A percentile compares a stretch with the other conserved stretches of the same genome.
Evolutionary conservation across 2,329 filamentous ascomycete genomes (phyloP).

Genomic region (Paracorniculantispora psalliotae): DNA sequence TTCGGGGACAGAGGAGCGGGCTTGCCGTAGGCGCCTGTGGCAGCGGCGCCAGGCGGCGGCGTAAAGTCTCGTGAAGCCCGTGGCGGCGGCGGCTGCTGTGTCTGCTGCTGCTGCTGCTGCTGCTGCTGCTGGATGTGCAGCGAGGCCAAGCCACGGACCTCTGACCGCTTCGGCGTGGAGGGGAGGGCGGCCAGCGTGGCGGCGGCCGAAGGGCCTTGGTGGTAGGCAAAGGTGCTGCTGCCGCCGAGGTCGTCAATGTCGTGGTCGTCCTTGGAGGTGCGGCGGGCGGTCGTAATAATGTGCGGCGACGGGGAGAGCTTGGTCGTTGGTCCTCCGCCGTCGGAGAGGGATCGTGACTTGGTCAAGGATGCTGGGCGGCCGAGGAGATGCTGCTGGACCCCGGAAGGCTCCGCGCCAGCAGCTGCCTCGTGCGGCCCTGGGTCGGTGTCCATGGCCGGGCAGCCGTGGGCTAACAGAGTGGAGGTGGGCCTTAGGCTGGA

Average conservation of each 20-base stretch:
- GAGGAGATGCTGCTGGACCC: conserved; percentile 14
- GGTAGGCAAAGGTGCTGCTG: background rate
- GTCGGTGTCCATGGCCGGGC: conserved; percentile 11
- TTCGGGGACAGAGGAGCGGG: conserved; percentile 77
- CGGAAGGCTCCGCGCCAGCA: conserved; percentile 4
- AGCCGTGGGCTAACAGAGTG: background rate
- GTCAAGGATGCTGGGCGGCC: conserved; percentile 35
- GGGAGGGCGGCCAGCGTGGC: conserved; percentile 39
- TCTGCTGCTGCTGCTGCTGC: conserved; percentile 1
- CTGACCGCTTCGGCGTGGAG: conserved; percentile 68
- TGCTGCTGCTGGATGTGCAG: conserved; percentile 25
- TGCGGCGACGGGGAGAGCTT: conserved; percentile 55
- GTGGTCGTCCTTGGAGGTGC: conserved; percentile 63
- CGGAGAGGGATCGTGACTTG: conserved; percentile 61
- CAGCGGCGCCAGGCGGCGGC: conserved; percentile 26
- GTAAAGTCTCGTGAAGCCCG: conserved; percentile 28
- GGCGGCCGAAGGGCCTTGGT: background rate
- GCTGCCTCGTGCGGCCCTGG: conserved; percentile 7
- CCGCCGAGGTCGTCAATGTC: conserved; percentile 32
- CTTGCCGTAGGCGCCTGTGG: conserved; percentile 37
- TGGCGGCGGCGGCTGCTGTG: background rate
- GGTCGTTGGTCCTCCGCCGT: conserved; percentile 53
- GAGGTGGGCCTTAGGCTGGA: background rate
- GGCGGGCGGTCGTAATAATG: conserved; percentile 48
- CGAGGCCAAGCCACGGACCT: conserved; percentile 55